Percentiles rank a stretch among this genome's conserved stretches.
phyloP scores from a whole-genome alignment of 73 alveolate species.

The Paramecium sexaurelia region DNA sequence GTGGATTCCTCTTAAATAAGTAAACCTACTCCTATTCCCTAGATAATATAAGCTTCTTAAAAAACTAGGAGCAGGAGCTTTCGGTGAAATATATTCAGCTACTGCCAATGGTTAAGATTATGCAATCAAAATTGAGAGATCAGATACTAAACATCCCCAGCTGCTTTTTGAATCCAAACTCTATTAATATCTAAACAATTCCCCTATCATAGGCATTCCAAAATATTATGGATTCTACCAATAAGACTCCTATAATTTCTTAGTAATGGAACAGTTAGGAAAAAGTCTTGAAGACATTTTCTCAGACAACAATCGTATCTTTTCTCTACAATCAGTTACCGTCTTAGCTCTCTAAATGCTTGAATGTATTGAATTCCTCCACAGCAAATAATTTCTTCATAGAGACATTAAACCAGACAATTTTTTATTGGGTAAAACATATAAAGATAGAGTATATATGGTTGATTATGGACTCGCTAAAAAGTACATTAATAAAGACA shows the following conservation, averaged over 20 bases:
- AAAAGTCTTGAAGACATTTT: conserved; percentile 88
- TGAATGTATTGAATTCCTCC: conserved; percentile 85
- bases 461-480: conserved; percentile 96
- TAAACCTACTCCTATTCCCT: neutral
- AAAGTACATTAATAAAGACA: conserved; percentile 82
- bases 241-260: conserved; percentile 84
- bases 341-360: conserved; percentile 87
- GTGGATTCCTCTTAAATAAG: neutral
- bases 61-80: conserved; percentile 93
- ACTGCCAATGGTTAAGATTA: conserved; percentile 81
- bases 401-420: conserved; percentile 97
- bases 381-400: conserved; percentile 89
- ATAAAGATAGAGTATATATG: conserved; percentile 85
- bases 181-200: conserved; percentile 69
- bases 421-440: conserved; percentile 90
- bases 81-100: conserved; percentile 91
- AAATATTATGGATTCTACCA: conserved; percentile 77
- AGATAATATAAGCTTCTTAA: conserved; percentile 64
- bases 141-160: conserved; percentile 90
- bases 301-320: conserved; percentile 76
- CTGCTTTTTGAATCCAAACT: conserved; percentile 92
- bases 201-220: conserved; percentile 77
- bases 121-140: conserved; percentile 87
- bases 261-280: conserved; percentile 93
- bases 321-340: conserved; percentile 85